phyloP scores from a whole-genome alignment of 2,329 filamentous ascomycete species.

The Magnaporthiopsis rhizophila region DNA sequence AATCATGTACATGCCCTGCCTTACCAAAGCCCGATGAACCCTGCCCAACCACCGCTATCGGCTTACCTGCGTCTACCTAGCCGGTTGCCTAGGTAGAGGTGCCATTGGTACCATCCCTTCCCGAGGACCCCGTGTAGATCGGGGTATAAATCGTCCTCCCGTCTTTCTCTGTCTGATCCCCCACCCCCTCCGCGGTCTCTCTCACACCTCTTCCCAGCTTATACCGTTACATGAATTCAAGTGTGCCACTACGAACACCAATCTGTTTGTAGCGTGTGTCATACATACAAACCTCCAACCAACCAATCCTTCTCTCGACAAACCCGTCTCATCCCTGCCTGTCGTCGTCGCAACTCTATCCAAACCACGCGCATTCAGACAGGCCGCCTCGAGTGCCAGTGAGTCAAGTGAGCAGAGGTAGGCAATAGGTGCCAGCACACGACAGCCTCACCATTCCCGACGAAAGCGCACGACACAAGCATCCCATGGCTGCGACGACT shows the following conservation, averaged over 20 bases:
- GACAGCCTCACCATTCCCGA: background rate
- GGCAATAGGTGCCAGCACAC: background rate
- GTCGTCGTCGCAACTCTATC: background rate
- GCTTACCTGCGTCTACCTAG: background rate
- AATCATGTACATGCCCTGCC: background rate
- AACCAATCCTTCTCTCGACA: background rate
- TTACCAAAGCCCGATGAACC: background rate
- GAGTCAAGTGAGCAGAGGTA: background rate
- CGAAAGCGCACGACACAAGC: background rate
- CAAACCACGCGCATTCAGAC: background rate
- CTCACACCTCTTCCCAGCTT: background rate
- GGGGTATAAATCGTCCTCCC: slow-evolving; percentile 11
- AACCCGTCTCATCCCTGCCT: background rate
- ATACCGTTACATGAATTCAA: background rate
- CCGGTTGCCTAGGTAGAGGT: background rate
- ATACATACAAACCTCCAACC: background rate
- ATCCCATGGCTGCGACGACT: slow-evolving; percentile 12
- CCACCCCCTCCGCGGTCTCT: slow-evolving; percentile 6
- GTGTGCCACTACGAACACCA: background rate
- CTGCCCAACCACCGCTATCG: background rate
- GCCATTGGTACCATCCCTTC: background rate
- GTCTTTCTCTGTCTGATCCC: slow-evolving; percentile 3
- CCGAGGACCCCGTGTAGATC: background rate
- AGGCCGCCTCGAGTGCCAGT: background rate
- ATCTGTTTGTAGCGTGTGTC: background rate